Base-by-base conservation (phyloP, 75 land plant genomes). In the Isoetes taiwanensis region DNA sequence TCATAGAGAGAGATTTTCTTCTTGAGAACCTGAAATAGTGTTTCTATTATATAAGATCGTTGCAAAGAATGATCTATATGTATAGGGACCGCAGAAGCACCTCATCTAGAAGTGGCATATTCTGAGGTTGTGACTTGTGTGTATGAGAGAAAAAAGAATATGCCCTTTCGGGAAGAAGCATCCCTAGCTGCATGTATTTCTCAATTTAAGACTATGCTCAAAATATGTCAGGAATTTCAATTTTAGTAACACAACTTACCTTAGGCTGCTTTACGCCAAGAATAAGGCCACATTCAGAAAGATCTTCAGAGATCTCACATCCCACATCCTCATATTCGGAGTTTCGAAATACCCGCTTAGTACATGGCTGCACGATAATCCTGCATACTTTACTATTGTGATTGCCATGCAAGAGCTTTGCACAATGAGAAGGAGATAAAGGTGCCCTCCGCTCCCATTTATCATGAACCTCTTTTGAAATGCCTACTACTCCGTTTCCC, bases 401-500 rank as follows among this genome's bases (percentile, higher is more conserved):
- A 1, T 73, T 80, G 55, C 64, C 34, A 31, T 72, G 76, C 2
- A 94, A 67, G 27, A 94, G 84, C 1, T 78, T 76, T 40, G 90
- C 96, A 62, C 99, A 89, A 30, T 89, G 99, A 2, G 80, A 61
- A 1, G 99, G 99, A 1, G 86, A 68, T 19, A 94, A 37, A 23
- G 99, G 99, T 12, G 77, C 96, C 62, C 99, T 78, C 60, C 99
- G 75, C 59, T 94, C 99, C 99, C 96, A 94, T 34, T 77, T 84
- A 63, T 69, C 82, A 4, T 54, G 52, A 8, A 76, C 57, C 68
- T 94, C 96, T 0, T 75, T 59, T 4, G 82, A 74, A 26, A 94
- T 72, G 9, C 99, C 99, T 32, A 94, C 74, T 41, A 94, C 74
- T 39, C 96, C 84, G 61, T 94, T 94, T 19, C 99, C 99, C 23